These are phyloP conservation scores for Earliella scabrosa DNA, from an alignment of 1,284 basidiomycete species.

Conservation along the genomic window DNA sequence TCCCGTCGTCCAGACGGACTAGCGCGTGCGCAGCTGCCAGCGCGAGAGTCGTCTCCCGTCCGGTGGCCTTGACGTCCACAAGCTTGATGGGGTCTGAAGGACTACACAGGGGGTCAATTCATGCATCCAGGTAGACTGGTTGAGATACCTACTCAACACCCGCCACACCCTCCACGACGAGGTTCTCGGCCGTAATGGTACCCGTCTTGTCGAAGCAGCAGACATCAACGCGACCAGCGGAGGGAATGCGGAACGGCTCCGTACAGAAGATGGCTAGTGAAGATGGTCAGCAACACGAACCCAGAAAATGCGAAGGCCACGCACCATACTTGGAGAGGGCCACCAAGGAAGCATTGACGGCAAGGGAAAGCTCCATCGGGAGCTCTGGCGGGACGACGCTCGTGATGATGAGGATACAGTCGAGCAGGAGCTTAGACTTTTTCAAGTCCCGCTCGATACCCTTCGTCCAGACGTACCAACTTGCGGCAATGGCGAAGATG, in stretches of 20 bases:
- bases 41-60: conserved; percentile 82
- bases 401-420: conserved; percentile 94
- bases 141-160: conserved; percentile 74
- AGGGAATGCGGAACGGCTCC: conserved; percentile 95
- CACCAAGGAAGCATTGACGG: conserved; percentile 93
- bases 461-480: conserved; percentile 96
- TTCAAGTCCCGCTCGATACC: conserved; percentile 90
- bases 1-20: conserved; percentile 91
- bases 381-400: conserved; percentile 95
- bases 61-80: conserved; percentile 78
- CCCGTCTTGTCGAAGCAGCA: conserved; percentile 99
- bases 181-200: conserved; percentile 92
- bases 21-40: conserved; percentile 96
- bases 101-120: conserved; percentile 40
- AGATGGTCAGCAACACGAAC: not conserved
- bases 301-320: conserved; percentile 21
- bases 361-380: conserved; percentile 94
- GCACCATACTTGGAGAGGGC: conserved; percentile 90
- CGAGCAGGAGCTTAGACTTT: conserved; percentile 90
- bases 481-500: conserved; percentile 94
- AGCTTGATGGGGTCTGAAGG: conserved; percentile 66
- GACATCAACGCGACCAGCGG: conserved; percentile 91
- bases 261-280: conserved; percentile 92
- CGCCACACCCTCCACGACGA: conserved; percentile 92
- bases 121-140: conserved; percentile 3